A percentile compares a stretch with the other conserved stretches of the same genome.
Conservation (phyloP, 495 filamentous ascomycete species). For the Penicillium waksmanii region DNA sequence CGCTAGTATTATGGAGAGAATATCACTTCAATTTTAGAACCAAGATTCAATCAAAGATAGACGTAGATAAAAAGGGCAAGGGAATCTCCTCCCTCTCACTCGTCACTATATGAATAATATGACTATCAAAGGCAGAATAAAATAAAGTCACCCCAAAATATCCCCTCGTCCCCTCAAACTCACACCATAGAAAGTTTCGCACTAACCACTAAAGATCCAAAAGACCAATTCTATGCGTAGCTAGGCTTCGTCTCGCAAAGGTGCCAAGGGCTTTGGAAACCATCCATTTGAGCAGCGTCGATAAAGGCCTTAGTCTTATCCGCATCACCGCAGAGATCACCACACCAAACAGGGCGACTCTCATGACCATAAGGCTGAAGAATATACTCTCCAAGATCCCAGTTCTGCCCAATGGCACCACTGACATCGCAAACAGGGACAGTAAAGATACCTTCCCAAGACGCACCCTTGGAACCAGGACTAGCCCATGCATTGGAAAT, state of each 20-base stretch:
- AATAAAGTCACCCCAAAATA: no score
- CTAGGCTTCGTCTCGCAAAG: constrained; percentile 17
- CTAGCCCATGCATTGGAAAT: constrained; percentile 22
- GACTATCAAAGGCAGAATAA: no score
- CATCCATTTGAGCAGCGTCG: constrained; percentile 26
- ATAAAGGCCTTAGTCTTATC: constrained; percentile 27
- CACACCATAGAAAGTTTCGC: not conserved
- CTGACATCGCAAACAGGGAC: constrained; percentile 34
- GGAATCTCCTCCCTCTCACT: no score
- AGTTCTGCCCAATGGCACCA: constrained; percentile 15
- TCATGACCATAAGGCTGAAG: constrained; percentile 32
- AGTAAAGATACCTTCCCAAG: constrained; percentile 35
- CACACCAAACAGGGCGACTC: constrained; percentile 31
- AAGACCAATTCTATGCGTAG: constrained; percentile 9
- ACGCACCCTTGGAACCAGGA: constrained; percentile 25
- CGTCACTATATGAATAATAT: no score
- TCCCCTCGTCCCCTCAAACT: no score
- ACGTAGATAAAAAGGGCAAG: no score
- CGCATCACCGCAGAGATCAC: constrained; percentile 25
- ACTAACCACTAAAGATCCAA: not conserved
- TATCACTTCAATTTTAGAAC: no score
- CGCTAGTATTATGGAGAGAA: no score
- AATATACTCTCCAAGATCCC: constrained; percentile 25
- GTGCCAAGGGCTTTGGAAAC: constrained; percentile 28
- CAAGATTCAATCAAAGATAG: no score